A percentile compares a stretch with the other conserved stretches of the same genome.
Evolutionary conservation across 78 protist genomes (phyloP).

Genomic region (Emiliania huxleyi): DNA sequence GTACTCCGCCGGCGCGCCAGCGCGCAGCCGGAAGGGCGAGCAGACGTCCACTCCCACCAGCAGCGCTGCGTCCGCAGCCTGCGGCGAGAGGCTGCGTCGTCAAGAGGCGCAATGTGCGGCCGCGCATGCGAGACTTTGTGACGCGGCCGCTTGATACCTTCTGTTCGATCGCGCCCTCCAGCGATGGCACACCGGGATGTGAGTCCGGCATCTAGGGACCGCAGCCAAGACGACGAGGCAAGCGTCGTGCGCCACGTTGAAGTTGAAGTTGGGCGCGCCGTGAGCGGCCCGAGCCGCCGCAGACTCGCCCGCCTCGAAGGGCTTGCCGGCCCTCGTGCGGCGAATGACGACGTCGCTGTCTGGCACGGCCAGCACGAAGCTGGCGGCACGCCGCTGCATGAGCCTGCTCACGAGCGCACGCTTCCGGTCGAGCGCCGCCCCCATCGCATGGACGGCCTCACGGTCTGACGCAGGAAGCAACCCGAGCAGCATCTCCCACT

Average conservation of each 20-base stretch:
- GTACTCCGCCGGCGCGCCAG: neutral
- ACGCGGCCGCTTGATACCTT: too few species aligned
- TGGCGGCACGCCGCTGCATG: neutral
- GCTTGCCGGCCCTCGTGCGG: slow-evolving; percentile 30
- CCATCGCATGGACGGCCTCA: too few species aligned
- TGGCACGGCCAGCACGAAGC: neutral
- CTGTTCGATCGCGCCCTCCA: too few species aligned
- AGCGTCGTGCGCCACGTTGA: slow-evolving; percentile 33
- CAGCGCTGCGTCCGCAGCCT: neutral
- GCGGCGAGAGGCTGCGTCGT: too few species aligned
- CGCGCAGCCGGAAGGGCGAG: neutral
- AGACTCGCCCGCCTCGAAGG: neutral
- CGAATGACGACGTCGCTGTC: neutral
- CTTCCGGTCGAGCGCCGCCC: neutral
- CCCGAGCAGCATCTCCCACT: neutral
- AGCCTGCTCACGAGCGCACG: slow-evolving; percentile 36
- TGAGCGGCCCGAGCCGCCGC: neutral
- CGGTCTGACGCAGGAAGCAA: neutral
- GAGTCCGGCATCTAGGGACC: too few species aligned
- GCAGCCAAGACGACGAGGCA: neutral
- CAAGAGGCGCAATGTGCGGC: too few species aligned
- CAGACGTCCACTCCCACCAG: slow-evolving; percentile 25
- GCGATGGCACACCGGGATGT: too few species aligned
- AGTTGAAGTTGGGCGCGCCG: slow-evolving; percentile 25
- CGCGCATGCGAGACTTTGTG: too few species aligned